Evolutionary conservation across 306 rosid species (phyloP).

Genomic region (Vachellia pachyceras): DNA sequence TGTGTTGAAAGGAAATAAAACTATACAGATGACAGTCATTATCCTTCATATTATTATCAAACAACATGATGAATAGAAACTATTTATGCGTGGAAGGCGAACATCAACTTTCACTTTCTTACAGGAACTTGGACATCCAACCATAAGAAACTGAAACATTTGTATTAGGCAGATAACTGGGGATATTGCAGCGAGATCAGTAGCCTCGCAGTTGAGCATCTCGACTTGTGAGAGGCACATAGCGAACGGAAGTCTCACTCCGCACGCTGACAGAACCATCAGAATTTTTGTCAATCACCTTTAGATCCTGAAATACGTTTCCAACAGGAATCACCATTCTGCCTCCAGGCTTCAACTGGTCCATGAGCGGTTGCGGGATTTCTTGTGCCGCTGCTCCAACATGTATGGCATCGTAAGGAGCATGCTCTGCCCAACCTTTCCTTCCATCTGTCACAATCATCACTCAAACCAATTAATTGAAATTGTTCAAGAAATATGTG

Average conservation of each 20-base stretch:
- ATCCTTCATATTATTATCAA: background rate
- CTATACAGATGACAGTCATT: background rate
- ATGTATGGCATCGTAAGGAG: slow-evolving; percentile 96
- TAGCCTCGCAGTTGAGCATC: slow-evolving; percentile 75
- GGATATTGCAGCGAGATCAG: slow-evolving; percentile 38
- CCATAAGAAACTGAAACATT: slow-evolving; percentile 23
- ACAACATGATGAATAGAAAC: background rate
- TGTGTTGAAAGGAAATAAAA: background rate
- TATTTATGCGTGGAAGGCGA: background rate
- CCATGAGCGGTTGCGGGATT: slow-evolving; percentile 81
- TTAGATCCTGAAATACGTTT: slow-evolving; percentile 76
- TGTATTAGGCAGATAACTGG: background rate
- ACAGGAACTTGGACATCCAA: background rate
- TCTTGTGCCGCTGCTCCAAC: slow-evolving; percentile 96
- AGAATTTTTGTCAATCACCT: slow-evolving; percentile 81
- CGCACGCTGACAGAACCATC: slow-evolving; percentile 77
- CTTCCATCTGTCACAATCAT: slow-evolving; percentile 76
- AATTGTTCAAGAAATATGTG: background rate
- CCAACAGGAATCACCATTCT: slow-evolving; percentile 99
- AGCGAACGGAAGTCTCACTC: slow-evolving; percentile 82
- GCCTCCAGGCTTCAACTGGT: slow-evolving; percentile 97
- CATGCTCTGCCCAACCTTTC: slow-evolving; percentile 84
- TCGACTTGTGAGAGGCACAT: slow-evolving; percentile 93
- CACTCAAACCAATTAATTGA: slow-evolving; percentile 8
- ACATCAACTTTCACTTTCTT: slow-evolving; percentile 27